Evolutionary conservation across 352 stramenopile genomes (phyloP).

Genomic region (Peronosclerospora sorghi): DNA sequence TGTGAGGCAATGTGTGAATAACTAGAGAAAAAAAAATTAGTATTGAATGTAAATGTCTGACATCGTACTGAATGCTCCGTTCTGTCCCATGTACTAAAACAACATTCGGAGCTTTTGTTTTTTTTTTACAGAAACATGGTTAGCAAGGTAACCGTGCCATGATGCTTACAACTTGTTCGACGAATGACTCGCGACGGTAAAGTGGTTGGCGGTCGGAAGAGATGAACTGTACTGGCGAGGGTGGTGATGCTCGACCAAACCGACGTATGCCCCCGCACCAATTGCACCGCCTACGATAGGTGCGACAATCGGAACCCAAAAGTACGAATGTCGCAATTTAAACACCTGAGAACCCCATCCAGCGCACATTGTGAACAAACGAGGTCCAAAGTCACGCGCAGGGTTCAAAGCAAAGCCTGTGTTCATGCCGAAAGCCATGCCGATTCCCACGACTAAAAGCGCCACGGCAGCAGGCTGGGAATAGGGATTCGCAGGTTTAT

Average conservation of each 20-base stretch:
- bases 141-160: too few species aligned
- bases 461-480: conserved; percentile 32
- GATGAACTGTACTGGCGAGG: conserved; percentile 27
- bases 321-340: conserved; percentile 35
- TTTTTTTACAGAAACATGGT: too few species aligned
- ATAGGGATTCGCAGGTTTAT: conserved; percentile 40
- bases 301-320: conserved; percentile 49
- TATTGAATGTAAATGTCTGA: too few species aligned
- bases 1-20: too few species aligned
- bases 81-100: too few species aligned
- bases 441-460: conserved; percentile 45
- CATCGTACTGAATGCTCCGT: too few species aligned
- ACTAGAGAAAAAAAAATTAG: too few species aligned
- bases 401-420: conserved; percentile 65
- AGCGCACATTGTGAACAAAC: conserved; percentile 30
- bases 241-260: conserved; percentile 36
- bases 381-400: conserved; percentile 38
- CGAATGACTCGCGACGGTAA: too few species aligned
- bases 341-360: conserved; percentile 31
- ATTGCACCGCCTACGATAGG: conserved; percentile 33
- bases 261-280: conserved; percentile 29
- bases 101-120: too few species aligned
- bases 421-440: conserved; percentile 67
- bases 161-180: too few species aligned
- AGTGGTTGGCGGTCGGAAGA: too few species aligned